These are phyloP conservation scores for Trichoderma erinaceum DNA, from an alignment of 495 filamentous ascomycete species.

Conservation along the genomic window DNA sequence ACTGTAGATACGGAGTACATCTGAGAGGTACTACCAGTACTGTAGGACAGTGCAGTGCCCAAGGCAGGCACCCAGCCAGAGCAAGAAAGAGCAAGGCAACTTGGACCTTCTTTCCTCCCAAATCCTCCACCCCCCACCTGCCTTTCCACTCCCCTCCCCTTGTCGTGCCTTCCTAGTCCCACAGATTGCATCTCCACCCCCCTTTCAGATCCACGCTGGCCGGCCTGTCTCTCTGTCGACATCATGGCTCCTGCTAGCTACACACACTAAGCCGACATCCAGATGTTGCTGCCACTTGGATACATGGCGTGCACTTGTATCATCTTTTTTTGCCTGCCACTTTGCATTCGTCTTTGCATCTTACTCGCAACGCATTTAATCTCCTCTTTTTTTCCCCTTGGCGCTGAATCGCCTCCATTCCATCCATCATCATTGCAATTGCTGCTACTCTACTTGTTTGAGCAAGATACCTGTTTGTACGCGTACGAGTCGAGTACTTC, in stretches of 20 bases:
- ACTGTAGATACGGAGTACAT: too few species aligned
- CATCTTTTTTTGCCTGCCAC: background rate
- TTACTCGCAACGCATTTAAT: background rate
- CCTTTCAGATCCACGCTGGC: slow-evolving; percentile 12
- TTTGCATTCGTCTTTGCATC: background rate
- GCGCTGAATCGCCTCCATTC: background rate
- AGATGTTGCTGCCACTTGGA: background rate
- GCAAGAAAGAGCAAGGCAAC: background rate
- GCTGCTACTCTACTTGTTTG: background rate
- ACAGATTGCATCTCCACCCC: slow-evolving; percentile 14
- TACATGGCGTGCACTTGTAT: background rate
- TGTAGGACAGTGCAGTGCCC: too few species aligned
- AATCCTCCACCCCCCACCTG: background rate
- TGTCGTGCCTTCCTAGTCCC: slow-evolving; percentile 10
- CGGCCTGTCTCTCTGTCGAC: slow-evolving; percentile 9
- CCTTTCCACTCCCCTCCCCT: background rate
- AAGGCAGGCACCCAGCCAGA: background rate
- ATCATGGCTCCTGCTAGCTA: slow-evolving; percentile 11
- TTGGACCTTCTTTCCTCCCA: background rate
- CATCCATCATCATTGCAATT: background rate
- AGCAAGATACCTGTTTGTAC: background rate
- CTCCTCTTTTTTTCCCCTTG: background rate
- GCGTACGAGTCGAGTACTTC: background rate
- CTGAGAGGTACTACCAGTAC: too few species aligned
- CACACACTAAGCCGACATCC: background rate